Base-by-base conservation (phyloP, 495 filamentous ascomycete genomes). In the Filosporella fistucella region DNA sequence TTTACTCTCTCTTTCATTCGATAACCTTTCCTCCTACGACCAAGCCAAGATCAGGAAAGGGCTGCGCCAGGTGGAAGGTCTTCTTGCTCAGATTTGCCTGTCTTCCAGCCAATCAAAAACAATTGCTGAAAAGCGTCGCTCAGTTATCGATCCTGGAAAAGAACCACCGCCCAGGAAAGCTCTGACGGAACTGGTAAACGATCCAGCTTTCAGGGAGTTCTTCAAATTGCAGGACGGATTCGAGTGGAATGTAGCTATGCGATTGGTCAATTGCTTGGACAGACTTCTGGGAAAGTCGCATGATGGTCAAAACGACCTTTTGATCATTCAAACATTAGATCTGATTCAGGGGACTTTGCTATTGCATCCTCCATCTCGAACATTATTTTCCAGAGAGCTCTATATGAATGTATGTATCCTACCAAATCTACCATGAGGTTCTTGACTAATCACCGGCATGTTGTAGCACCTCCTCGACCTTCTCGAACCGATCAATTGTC, bases 161-260 rank as follows among this genome's bases (percentile, higher is more conserved):
- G 63, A 68, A 21, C 68, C 76, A n/a, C 59, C 59, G 23, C 55
- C 49, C 25, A 39, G 46, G 45, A 91, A 91, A 66, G 71, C 71
- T 17, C 71, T 95, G 36, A 68, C 67, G 29, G 80, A 88, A 39
- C 66, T 96, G 55, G 73, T 74, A 45, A 80, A 85, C 54, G 93
- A 98, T 64, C 89, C 86, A 21, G 93, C 91, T 9, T 98, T 96
- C 60, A 72, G 88, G 42, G 93, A 97, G 63, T 98, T 97, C 68
- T 95, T 95, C 71, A 88, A 95, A 59, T 63, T 97, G 42, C 93
- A 98, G 63, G 91, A 95, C 58, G 85, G 91, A 10, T 98, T 98
- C 66, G 87, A 96, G 68, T 98, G 91, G 88, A 98, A 98, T 68
- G 86, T 96, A 28, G 85, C 89, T 24, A 84, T 89, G 65, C 84